Conservation (phyloP, 352 stramenopile species). For the Pythium volutum region DNA sequence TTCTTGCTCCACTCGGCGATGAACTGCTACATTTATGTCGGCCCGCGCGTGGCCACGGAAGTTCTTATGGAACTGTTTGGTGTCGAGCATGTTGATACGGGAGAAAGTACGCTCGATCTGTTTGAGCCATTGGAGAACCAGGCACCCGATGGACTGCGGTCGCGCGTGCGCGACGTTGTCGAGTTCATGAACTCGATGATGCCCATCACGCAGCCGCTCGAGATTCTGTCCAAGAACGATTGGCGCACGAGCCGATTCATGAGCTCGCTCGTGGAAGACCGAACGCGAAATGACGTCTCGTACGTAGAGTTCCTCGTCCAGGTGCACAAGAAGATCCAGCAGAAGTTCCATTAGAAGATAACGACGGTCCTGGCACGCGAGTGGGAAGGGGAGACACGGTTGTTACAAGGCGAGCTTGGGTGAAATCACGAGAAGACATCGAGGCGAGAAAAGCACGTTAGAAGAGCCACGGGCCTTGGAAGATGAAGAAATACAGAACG, state of each 20-base stretch:
- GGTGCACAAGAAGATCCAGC: slow-evolving; percentile 91
- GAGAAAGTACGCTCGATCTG: slow-evolving; percentile 62
- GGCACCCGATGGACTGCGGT: slow-evolving; percentile 47
- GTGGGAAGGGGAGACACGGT: neutral
- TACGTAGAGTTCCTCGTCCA: slow-evolving; percentile 90
- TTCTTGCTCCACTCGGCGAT: slow-evolving; percentile 88
- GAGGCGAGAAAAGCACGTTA: too few species aligned
- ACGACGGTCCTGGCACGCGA: neutral
- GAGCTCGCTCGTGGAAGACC: slow-evolving; percentile 84
- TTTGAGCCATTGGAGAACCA: slow-evolving; percentile 67
- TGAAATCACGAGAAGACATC: too few species aligned
- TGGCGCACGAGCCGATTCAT: slow-evolving; percentile 84
- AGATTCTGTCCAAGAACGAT: slow-evolving; percentile 84
- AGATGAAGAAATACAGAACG: slow-evolving; percentile 4
- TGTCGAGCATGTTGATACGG: slow-evolving; percentile 73
- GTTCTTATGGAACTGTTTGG: slow-evolving; percentile 84
- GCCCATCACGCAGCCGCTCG: slow-evolving; percentile 77
- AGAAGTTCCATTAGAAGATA: slow-evolving; percentile 79
- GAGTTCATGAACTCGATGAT: slow-evolving; percentile 81
- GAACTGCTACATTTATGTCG: slow-evolving; percentile 89
- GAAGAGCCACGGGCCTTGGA: neutral
- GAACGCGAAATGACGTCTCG: slow-evolving; percentile 80
- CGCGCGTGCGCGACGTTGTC: slow-evolving; percentile 65
- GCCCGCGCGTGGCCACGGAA: slow-evolving; percentile 58
- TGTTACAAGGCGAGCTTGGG: neutral